These are phyloP conservation scores for Arthrobotrys musiformis DNA, from an alignment of 2,329 filamentous ascomycete genomes.

Conservation along the genomic window DNA sequence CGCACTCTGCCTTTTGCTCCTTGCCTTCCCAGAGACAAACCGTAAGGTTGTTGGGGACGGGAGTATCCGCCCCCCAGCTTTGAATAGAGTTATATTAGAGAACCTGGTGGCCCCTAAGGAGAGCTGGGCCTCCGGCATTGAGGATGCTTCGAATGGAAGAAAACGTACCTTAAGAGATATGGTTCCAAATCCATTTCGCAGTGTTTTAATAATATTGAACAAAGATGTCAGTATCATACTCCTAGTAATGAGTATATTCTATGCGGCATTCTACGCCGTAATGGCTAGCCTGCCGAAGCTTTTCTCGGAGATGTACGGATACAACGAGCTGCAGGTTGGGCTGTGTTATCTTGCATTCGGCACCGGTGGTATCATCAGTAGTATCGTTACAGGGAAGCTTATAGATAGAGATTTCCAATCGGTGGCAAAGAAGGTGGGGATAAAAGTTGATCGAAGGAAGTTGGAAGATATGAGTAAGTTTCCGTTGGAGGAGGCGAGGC, in stretches of 20 bases:
- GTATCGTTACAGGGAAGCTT: constrained; percentile 65
- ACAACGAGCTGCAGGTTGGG: constrained; percentile 61
- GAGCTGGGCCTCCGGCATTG: neutral
- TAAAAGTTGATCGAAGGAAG: constrained; percentile 71
- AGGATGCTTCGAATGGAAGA: constrained; percentile 61
- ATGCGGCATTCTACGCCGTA: constrained; percentile 62
- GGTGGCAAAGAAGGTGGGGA: constrained; percentile 71
- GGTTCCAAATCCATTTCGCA: constrained; percentile 65
- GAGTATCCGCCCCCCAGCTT: constrained; percentile 67
- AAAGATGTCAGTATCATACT: constrained; percentile 66
- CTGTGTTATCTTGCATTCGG: constrained; percentile 45
- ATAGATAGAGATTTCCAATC: constrained; percentile 80
- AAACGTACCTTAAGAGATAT: constrained; percentile 25
- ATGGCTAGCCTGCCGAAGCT: constrained; percentile 39
- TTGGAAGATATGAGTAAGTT: constrained; percentile 68
- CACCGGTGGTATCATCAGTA: constrained; percentile 29
- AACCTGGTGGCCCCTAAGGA: constrained; percentile 24
- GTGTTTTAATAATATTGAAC: constrained; percentile 64
- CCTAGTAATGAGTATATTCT: constrained; percentile 69
- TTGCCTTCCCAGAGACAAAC: constrained; percentile 71
- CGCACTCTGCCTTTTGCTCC: constrained; percentile 66
- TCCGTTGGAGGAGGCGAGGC: constrained; percentile 69
- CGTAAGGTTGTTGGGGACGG: constrained; percentile 72
- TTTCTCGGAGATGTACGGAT: constrained; percentile 65
- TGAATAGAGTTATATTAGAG: constrained; percentile 65